phyloP scores from a whole-genome alignment of 169 alveolate genomes.

The Cryptosporidium ryanae region DNA sequence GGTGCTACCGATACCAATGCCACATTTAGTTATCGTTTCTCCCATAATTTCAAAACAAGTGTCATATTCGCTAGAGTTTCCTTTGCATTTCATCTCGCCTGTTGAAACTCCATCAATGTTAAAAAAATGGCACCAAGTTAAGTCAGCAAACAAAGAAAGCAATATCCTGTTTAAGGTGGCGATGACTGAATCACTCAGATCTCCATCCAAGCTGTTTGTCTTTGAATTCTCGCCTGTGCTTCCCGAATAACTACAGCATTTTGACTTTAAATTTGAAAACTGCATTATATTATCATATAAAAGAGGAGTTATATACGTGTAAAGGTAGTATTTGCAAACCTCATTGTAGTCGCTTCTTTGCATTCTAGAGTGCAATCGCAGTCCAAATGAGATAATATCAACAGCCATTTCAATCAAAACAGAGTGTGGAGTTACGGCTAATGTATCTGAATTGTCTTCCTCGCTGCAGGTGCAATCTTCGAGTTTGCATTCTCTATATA shows the following conservation, averaged over 20 bases:
- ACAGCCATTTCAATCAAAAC: background rate
- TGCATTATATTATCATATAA: background rate
- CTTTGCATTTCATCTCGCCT: background rate
- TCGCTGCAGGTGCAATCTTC: no score
- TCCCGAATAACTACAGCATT: background rate
- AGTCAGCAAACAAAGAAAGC: constrained; percentile 12
- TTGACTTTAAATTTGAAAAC: no score
- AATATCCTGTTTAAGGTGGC: background rate
- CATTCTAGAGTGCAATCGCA: background rate
- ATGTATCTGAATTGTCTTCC: background rate
- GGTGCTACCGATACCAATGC: no score
- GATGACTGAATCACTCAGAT: background rate
- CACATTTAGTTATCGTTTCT: no score
- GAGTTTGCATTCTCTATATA: background rate
- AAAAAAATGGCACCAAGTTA: constrained; percentile 2
- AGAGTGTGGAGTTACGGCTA: constrained; percentile 32
- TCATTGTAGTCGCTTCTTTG: background rate
- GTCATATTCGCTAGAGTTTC: background rate
- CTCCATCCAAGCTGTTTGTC: background rate
- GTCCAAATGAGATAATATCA: background rate
- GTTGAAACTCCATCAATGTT: background rate
- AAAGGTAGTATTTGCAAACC: constrained; percentile 20
- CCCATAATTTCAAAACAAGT: background rate
- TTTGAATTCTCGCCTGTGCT: background rate
- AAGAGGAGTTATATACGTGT: constrained; percentile 7